Evolutionary conservation across 768 basidiomycete genomes (phyloP), one percentile per base, ranked within the genome.

Genomic region (Leccinellum albellum): DNA sequence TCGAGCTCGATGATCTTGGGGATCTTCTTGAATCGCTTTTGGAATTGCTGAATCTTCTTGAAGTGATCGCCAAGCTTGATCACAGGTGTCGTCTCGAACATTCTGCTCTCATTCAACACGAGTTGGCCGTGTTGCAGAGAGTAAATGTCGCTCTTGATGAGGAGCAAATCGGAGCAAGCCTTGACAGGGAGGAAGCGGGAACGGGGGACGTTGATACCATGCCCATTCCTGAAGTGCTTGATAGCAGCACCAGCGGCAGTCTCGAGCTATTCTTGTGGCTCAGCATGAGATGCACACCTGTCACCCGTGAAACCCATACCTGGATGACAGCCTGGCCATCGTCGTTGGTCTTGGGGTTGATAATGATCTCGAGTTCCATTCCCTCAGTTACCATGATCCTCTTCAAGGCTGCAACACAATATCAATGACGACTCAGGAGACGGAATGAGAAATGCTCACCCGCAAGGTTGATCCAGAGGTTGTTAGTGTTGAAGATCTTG

Each of bases 401-500:
- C 79, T 89, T 92, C 70, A 92, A 78, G 51, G 89, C 85, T 80
- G 51, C 5, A 24, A 42, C 24, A 42, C 33, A 35, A 40, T 42
- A 12, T 66, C 54, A 67, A 37, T 8, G 21, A 17, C n/a, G 14
- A 13, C 2, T 7, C 15, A 2, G 48, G 40, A 29, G 35, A 35
- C 52, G 50, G 32, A 51, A 50, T 14, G 14, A 6, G 48, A 54
- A 12, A 24, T 21, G 47, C 69, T 51, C 33, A 75, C 78, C 78
- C 67, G 73, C 75, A 49, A 84, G 71, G 64, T 82, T 75, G 66
- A 82, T 74, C 80, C 80, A 86, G 53, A 85, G 67, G 66, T 85
- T 86, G 73, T 87, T 87, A 24, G 85, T 85, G 74, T 87, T 87
- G 81, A 89, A 86, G 64, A 86, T 84, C 77, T 88, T 87, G 83